phyloP scores from a whole-genome alignment of 805 yeast species.

The Starmerella scarabaei region DNA sequence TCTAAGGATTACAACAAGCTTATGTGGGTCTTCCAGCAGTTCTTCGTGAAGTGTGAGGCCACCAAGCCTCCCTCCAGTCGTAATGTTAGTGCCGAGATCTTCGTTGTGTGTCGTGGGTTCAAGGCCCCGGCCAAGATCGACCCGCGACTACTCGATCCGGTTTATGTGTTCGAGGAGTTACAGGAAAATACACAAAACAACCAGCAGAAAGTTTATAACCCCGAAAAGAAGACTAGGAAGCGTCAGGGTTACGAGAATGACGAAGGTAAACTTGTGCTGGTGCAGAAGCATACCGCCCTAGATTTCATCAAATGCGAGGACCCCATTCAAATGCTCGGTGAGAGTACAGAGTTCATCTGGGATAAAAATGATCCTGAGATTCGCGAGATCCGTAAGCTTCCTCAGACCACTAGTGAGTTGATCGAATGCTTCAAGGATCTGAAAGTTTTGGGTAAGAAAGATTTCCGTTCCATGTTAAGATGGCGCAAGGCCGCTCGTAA shows the following conservation, averaged over 20 bases:
- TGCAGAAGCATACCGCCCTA: slow-evolving; percentile 57
- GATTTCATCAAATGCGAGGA: slow-evolving; percentile 75
- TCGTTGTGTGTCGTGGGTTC: slow-evolving; percentile 90
- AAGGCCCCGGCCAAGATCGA: slow-evolving; percentile 93
- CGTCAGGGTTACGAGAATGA: slow-evolving; percentile 80
- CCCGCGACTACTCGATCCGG: slow-evolving; percentile 83
- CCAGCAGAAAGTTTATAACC: slow-evolving; percentile 88
- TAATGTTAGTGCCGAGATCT: slow-evolving; percentile 97
- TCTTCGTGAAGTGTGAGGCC: slow-evolving; percentile 94
- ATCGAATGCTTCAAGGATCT: slow-evolving; percentile 78
- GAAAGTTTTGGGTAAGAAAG: slow-evolving; percentile 87
- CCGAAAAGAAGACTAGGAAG: slow-evolving; percentile 77
- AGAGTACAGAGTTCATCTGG: slow-evolving; percentile 48
- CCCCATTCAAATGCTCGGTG: slow-evolving; percentile 72
- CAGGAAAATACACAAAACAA: slow-evolving; percentile 44
- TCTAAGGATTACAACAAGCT: slow-evolving; percentile 97
- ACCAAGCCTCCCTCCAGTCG: slow-evolving; percentile 98
- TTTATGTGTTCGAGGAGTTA: slow-evolving; percentile 86
- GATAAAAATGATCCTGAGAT: slow-evolving; percentile 59
- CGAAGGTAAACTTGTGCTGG: slow-evolving; percentile 69
- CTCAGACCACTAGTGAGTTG: slow-evolving; percentile 66
- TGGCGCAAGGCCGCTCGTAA: slow-evolving; percentile 86
- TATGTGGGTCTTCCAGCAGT: slow-evolving; percentile 94
- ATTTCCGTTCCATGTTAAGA: slow-evolving; percentile 68
- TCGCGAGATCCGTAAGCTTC: slow-evolving; percentile 56